phyloP scores from a whole-genome alignment of 73 alveolate genomes.

The Durusdinium trenchii region DNA sequence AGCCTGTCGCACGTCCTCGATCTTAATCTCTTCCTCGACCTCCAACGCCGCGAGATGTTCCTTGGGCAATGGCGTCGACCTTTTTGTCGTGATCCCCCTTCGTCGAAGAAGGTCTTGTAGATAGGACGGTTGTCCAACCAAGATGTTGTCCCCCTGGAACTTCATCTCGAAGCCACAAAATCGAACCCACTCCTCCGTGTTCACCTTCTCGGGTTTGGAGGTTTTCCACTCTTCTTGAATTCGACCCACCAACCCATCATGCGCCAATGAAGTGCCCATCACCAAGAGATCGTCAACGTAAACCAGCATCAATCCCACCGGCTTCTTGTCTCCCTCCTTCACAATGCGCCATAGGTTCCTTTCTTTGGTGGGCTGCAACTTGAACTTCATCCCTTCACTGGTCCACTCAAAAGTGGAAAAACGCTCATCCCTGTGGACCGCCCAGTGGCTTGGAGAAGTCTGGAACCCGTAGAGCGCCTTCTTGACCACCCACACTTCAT shows the following conservation, averaged over 20 bases:
- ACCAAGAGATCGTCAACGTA: slow-evolving; percentile 16
- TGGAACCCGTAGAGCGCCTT: background rate
- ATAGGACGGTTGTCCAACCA: background rate
- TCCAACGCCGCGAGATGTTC: no score
- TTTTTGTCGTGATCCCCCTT: no score
- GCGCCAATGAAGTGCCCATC: background rate
- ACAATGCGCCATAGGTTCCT: background rate
- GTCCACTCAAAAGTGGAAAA: background rate
- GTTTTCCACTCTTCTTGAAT: background rate
- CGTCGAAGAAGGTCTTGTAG: background rate
- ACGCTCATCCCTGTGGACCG: background rate
- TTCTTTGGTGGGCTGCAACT: background rate
- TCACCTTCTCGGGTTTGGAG: background rate
- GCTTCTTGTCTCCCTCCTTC: background rate
- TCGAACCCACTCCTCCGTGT: background rate
- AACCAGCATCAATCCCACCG: background rate
- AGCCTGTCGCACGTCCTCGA: background rate
- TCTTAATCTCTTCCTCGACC: background rate
- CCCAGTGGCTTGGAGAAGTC: background rate
- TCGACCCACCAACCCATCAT: background rate
- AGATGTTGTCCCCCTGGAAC: no score
- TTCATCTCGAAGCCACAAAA: background rate
- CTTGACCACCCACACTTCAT: background rate
- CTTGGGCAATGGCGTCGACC: background rate
- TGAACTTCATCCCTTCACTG: background rate